These are phyloP conservation scores for Pistacia integerrima DNA, from an alignment of 345 rosid genomes.

Conservation along the genomic window DNA sequence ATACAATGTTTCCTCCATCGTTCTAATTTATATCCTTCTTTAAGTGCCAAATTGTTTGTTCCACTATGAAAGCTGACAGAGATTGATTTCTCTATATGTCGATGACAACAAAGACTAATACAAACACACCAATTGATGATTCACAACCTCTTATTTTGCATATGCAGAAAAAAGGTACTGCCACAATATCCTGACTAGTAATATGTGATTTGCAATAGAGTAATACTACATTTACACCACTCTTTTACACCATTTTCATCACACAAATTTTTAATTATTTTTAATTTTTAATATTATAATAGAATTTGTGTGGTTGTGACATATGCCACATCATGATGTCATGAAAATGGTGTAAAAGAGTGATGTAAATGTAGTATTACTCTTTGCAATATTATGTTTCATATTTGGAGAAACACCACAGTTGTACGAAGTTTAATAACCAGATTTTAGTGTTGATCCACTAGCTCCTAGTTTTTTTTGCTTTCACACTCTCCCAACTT, in stretches of 20 bases:
- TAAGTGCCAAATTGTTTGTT: background rate
- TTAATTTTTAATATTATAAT: no score
- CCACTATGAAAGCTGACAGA: background rate
- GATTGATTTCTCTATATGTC: background rate
- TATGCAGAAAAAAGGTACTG: background rate
- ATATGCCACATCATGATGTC: no score
- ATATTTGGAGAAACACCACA: background rate
- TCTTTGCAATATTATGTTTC: constrained; percentile 4
- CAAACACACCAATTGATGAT: background rate
- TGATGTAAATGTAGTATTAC: no score
- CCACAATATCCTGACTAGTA: background rate
- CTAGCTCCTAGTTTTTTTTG: background rate
- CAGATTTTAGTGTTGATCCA: background rate
- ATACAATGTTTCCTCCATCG: background rate
- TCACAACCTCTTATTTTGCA: background rate
- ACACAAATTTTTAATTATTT: no score
- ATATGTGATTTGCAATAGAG: background rate
- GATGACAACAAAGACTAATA: background rate
- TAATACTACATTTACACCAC: no score
- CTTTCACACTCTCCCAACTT: background rate
- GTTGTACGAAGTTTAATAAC: background rate
- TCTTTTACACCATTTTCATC: no score
- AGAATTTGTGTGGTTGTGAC: no score
- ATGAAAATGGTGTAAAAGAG: no score
- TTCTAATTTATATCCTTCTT: background rate